phyloP scores from a whole-genome alignment of 1,284 basidiomycete species.

The Neotropicomus parvogracilis region DNA sequence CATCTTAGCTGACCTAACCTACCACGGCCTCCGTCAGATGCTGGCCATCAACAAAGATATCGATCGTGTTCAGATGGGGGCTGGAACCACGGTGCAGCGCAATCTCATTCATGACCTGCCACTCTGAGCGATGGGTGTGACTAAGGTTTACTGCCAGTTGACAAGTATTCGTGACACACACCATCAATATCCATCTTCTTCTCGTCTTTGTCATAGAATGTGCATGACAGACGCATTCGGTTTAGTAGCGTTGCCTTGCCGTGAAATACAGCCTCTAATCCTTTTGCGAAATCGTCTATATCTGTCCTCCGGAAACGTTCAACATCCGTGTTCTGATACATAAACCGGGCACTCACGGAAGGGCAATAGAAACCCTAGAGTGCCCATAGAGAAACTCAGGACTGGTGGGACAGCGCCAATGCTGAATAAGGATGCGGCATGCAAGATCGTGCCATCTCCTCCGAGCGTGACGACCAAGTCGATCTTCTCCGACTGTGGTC shows the following conservation, averaged over 20 bases:
- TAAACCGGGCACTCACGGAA: constrained; percentile 65
- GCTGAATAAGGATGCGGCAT: constrained; percentile 90
- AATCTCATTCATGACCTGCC: constrained; percentile 98
- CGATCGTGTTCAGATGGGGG: constrained; percentile 91
- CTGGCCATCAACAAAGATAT: constrained; percentile 93
- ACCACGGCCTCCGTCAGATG: constrained; percentile 95
- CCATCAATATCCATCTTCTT: constrained; percentile 58
- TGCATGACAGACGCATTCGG: constrained; percentile 83
- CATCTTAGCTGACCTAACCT: constrained; percentile 36
- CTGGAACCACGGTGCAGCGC: constrained; percentile 88
- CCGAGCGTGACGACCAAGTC: constrained; percentile 91
- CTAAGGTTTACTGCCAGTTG: constrained; percentile 2
- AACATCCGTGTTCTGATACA: background rate
- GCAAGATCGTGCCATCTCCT: constrained; percentile 94
- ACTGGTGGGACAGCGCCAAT: constrained; percentile 90
- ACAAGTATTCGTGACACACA: constrained; percentile 29
- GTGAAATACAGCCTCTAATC: constrained; percentile 72
- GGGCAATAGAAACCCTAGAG: constrained; percentile 89
- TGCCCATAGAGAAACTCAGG: constrained; percentile 94
- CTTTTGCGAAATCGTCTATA: constrained; percentile 76
- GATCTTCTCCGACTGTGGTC: constrained; percentile 54
- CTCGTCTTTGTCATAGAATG: constrained; percentile 64
- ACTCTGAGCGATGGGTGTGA: constrained; percentile 48
- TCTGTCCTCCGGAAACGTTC: constrained; percentile 42
- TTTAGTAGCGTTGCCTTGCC: constrained; percentile 79